phyloP scores from a whole-genome alignment of 1,284 basidiomycete genomes.

The Sporisorium graminicola region DNA sequence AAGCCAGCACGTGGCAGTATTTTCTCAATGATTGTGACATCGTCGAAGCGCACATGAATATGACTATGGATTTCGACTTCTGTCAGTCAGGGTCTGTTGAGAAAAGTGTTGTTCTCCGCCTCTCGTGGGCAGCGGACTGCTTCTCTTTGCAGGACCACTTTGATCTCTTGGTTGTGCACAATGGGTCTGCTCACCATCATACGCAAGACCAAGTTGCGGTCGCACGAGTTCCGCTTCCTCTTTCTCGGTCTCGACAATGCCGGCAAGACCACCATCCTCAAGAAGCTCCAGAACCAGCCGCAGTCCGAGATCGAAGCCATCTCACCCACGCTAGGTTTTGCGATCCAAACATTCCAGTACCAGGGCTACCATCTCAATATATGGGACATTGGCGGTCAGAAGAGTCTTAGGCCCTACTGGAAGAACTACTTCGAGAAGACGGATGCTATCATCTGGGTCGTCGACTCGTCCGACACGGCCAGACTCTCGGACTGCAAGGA shows the following conservation, averaged over 20 bases:
- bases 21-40: background rate
- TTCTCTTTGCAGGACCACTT: background rate
- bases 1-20: background rate
- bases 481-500: constrained; percentile 88
- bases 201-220: constrained; percentile 81
- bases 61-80: background rate
- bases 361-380: constrained; percentile 76
- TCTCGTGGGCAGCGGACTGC: background rate
- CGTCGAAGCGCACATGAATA: background rate
- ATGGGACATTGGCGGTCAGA: constrained; percentile 97
- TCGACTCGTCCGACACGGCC: constrained; percentile 91
- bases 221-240: constrained; percentile 88
- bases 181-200: constrained; percentile 94
- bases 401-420: constrained; percentile 96
- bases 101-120: constrained; percentile 1
- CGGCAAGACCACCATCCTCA: constrained; percentile 97
- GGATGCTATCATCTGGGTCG: constrained; percentile 98
- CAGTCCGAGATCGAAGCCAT: constrained; percentile 77
- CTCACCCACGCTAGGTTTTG: constrained; percentile 96
- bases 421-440: constrained; percentile 99
- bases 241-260: constrained; percentile 99
- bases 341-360: constrained; percentile 95
- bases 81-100: constrained; percentile 3
- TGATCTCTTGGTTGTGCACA: background rate
- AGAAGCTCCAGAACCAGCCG: constrained; percentile 86